Evolutionary conservation across 2,329 filamentous ascomycete genomes (phyloP), one percentile per base, ranked within the genome.

Genomic region (Apiospora hydei): DNA sequence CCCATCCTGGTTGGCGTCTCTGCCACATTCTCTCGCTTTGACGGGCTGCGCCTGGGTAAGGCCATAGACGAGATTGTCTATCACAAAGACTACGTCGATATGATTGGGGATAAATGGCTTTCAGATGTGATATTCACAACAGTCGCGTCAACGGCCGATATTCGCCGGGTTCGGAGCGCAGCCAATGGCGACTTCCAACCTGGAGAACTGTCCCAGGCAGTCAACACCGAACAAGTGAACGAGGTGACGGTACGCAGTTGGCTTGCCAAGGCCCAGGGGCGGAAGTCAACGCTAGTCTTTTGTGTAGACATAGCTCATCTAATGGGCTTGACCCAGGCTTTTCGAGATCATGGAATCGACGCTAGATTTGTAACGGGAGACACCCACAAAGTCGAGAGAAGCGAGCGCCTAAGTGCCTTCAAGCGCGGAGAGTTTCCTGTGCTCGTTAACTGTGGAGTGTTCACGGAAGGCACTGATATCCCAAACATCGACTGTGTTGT

Each of bases 51-150:
- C 72, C 86, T 98, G 1, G 95, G 95, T 1, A 87, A 92, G 16
- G 95, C 93, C 44, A 96, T 98, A 77, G 96, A 98, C 77, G 93
- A 97, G 78, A 98, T 98, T 73, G 96, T 98, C 67, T 98, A 98
- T 77, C 96, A 98, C 81, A 96, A 95, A 82, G 87, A 90, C 77
- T 90, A 89, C 71, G 83, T 90, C 70, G 88, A 90, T 74, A 90
- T 90, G 88, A 90, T 81, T 73, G 91, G 91, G 46, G 94, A 97
- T 72, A 95, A 96, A 57, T 98, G 95, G 95, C 88, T 99, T 16
- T 92, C 95, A 0, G 90, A 96, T 79, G 93, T 97, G n/a, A 85
- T 96, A 4, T 98, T 99, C 82, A 98, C 96, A 0, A 98, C 96
- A 0, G 95, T 98, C 30, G 88, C 92, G 75, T 94, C 95, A 0